These are phyloP conservation scores for Trichosporon sp. DNA, from an alignment of 1,284 basidiomycete genomes.

Conservation along the genomic window DNA sequence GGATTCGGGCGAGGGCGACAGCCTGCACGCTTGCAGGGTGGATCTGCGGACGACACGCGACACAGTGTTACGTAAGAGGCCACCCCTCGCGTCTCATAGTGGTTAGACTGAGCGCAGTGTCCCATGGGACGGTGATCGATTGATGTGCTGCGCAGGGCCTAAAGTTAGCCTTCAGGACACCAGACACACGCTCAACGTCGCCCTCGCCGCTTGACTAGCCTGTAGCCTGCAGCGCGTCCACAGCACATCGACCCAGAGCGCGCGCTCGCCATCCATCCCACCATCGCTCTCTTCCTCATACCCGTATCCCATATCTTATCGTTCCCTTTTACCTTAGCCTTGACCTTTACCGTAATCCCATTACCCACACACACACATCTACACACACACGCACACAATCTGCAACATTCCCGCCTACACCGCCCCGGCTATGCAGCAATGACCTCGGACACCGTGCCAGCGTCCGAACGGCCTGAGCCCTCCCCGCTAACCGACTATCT, in stretches of 20 bases:
- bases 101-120: background rate
- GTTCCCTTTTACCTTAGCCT: background rate
- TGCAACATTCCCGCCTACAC: background rate
- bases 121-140: background rate
- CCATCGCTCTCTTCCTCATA: background rate
- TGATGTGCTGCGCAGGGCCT: background rate
- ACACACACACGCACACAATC: background rate
- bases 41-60: background rate
- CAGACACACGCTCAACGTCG: background rate
- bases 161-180: background rate
- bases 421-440: conserved; percentile 2
- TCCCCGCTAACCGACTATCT: conserved; percentile 20
- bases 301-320: background rate
- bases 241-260: background rate
- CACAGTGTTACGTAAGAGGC: background rate
- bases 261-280: background rate
- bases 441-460: background rate
- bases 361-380: background rate
- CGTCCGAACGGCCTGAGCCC: background rate
- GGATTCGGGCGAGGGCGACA: background rate
- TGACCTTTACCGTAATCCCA: background rate
- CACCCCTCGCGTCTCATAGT: background rate
- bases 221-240: background rate
- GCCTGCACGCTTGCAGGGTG: background rate
- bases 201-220: background rate